Conservation (phyloP, 2,329 filamentous ascomycete genomes). For the Pseudogymnoascus sp. region DNA sequence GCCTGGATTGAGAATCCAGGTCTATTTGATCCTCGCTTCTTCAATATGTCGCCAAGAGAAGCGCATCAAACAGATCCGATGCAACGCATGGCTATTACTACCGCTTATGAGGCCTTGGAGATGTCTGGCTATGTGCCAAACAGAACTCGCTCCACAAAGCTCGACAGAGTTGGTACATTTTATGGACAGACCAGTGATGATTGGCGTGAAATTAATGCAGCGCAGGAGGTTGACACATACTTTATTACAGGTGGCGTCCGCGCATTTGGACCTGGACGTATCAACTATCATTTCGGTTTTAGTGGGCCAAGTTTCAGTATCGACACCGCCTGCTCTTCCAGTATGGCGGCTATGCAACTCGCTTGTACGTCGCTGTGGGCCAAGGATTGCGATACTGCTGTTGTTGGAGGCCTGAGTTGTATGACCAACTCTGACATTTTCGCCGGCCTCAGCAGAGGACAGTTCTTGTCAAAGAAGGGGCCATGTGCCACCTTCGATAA, state of each 20-base stretch:
- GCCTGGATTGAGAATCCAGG: slow-evolving; percentile 65
- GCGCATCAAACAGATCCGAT: slow-evolving; percentile 74
- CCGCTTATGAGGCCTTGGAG: slow-evolving; percentile 74
- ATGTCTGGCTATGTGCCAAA: slow-evolving; percentile 62
- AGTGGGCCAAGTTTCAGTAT: slow-evolving; percentile 33
- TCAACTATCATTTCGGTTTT: slow-evolving; percentile 36
- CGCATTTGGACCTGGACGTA: slow-evolving; percentile 27
- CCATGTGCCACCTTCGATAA: slow-evolving; percentile 41
- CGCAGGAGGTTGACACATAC: slow-evolving; percentile 26
- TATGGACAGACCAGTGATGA: slow-evolving; percentile 28
- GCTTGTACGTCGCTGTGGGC: slow-evolving; percentile 25
- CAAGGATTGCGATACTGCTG: slow-evolving; percentile 25
- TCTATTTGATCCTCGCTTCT: slow-evolving; percentile 73
- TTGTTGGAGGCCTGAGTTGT: slow-evolving; percentile 25
- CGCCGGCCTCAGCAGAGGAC: slow-evolving; percentile 24
- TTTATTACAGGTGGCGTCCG: slow-evolving; percentile 25
- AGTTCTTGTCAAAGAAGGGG: slow-evolving; percentile 30
- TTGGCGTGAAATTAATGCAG: slow-evolving; percentile 27
- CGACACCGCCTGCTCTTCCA: slow-evolving; percentile 35
- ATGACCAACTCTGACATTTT: slow-evolving; percentile 27
- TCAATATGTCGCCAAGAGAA: slow-evolving; percentile 79
- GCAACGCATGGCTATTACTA: slow-evolving; percentile 66
- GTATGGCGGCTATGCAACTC: slow-evolving; percentile 29
- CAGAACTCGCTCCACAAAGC: slow-evolving; percentile 29
- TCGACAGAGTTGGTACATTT: slow-evolving; percentile 32